Conservation (phyloP, 495 filamentous ascomycete species). For the Cetradonia linearis region DNA sequence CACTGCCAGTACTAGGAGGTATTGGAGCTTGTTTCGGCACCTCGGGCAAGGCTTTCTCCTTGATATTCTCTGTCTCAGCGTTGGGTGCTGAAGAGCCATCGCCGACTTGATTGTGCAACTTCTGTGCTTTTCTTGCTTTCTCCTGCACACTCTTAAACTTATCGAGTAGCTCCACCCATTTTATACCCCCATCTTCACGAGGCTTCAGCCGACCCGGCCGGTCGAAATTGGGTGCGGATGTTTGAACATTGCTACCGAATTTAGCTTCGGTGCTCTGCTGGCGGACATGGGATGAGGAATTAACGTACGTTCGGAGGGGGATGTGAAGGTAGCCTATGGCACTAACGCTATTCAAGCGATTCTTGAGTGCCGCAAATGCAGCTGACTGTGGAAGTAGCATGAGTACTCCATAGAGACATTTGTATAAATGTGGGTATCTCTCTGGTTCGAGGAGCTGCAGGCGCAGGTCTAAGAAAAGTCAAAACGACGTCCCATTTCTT, state of each 20-base stretch:
- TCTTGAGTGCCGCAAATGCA: slow-evolving; percentile 93
- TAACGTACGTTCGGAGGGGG: slow-evolving; percentile 67
- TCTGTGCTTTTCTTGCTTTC: slow-evolving; percentile 48
- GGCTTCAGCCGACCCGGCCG: slow-evolving; percentile 73
- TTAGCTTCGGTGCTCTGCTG: slow-evolving; percentile 28
- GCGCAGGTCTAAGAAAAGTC: slow-evolving; percentile 58
- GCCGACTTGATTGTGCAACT: slow-evolving; percentile 25
- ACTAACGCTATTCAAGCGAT: slow-evolving; percentile 90
- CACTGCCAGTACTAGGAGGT: slow-evolving; percentile 31
- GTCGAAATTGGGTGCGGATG: slow-evolving; percentile 40
- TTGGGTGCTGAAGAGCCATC: slow-evolving; percentile 24
- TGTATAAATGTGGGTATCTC: slow-evolving; percentile 91
- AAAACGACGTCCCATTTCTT: neutral
- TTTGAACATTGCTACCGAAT: slow-evolving; percentile 23
- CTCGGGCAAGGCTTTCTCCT: slow-evolving; percentile 37
- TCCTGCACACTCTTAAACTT: slow-evolving; percentile 91
- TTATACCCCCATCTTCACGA: slow-evolving; percentile 72
- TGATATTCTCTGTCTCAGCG: slow-evolving; percentile 30
- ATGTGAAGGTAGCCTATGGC: slow-evolving; percentile 92
- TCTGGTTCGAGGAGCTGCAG: slow-evolving; percentile 97
- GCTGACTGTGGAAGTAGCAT: slow-evolving; percentile 98
- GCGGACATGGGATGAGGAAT: slow-evolving; percentile 24
- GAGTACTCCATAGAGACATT: slow-evolving; percentile 92
- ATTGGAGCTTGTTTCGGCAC: slow-evolving; percentile 28
- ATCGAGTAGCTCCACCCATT: slow-evolving; percentile 90